Conservation (phyloP, 352 stramenopile species). For the Pythium sp. region DNA sequence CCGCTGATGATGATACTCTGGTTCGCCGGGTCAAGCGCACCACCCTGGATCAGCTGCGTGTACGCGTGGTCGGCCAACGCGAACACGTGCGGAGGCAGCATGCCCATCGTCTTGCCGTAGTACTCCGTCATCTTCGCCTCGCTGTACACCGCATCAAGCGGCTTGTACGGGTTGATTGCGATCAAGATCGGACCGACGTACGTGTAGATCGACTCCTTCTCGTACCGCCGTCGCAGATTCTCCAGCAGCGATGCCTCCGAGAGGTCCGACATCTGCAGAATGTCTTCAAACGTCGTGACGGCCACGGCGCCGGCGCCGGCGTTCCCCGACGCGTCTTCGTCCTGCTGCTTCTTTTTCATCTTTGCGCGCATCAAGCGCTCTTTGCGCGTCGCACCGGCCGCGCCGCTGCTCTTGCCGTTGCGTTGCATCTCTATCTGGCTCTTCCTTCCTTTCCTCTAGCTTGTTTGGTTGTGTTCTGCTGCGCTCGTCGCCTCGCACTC, state of each 20-base stretch:
- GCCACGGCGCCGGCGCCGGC: conserved; percentile 15
- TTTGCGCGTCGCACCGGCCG: conserved; percentile 53
- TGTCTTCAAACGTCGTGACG: conserved; percentile 75
- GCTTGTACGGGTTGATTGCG: conserved; percentile 91
- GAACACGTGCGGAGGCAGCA: conserved; percentile 89
- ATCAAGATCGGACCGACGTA: conserved; percentile 91
- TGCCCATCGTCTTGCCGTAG: conserved; percentile 79
- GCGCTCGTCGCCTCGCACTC: neutral
- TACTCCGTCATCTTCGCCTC: conserved; percentile 87
- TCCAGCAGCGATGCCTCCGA: conserved; percentile 88
- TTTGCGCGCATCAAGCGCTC: conserved; percentile 84
- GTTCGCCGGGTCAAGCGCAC: conserved; percentile 76
- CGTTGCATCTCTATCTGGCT: conserved; percentile 29
- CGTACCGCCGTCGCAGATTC: conserved; percentile 89
- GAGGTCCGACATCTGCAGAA: conserved; percentile 88
- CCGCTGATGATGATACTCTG: conserved; percentile 93
- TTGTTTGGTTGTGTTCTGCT: neutral
- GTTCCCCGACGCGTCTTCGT: conserved; percentile 45
- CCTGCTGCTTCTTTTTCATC: conserved; percentile 84
- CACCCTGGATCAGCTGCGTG: conserved; percentile 84
- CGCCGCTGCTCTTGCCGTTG: conserved; percentile 24
- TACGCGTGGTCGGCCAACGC: conserved; percentile 88
- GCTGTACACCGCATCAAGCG: conserved; percentile 61
- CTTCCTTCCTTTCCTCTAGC: neutral
- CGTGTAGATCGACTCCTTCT: conserved; percentile 93